phyloP scores from a whole-genome alignment of 2,329 filamentous ascomycete genomes.

The Thielaviopsis musarum region DNA sequence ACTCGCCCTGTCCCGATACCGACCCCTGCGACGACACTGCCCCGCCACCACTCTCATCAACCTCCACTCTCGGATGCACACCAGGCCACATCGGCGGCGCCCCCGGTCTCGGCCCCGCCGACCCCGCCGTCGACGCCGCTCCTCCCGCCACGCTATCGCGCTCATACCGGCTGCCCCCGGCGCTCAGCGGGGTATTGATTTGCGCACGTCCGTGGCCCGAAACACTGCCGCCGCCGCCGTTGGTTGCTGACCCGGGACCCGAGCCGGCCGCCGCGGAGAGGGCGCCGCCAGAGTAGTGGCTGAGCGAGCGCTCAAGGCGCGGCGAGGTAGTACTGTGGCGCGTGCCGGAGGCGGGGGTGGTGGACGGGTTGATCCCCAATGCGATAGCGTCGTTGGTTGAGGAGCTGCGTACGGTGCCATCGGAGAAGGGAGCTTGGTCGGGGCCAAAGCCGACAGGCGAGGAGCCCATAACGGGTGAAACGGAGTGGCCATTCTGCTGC shows the following conservation, averaged over 20 bases:
- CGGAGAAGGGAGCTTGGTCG: neutral
- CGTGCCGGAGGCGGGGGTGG: neutral
- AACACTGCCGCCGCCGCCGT: neutral
- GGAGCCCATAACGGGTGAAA: neutral
- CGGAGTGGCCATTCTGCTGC: neutral
- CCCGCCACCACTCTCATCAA: neutral
- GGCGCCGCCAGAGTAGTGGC: neutral
- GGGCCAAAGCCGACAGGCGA: neutral
- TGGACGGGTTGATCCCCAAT: neutral
- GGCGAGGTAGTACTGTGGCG: neutral
- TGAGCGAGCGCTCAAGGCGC: neutral
- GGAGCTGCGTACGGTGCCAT: neutral
- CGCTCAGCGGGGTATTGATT: neutral
- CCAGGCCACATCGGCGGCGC: constrained; percentile 10
- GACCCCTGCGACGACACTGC: neutral
- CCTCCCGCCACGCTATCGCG: neutral
- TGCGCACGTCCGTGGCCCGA: neutral
- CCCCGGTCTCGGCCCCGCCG: neutral
- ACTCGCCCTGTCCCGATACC: neutral
- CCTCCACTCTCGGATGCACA: neutral
- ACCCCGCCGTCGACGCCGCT: neutral
- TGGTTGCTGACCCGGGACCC: neutral
- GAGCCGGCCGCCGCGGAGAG: neutral
- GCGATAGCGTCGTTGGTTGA: neutral
- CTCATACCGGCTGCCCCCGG: neutral